Base-by-base conservation (phyloP, 768 basidiomycete species). In the Pisolithus microcarpus region DNA sequence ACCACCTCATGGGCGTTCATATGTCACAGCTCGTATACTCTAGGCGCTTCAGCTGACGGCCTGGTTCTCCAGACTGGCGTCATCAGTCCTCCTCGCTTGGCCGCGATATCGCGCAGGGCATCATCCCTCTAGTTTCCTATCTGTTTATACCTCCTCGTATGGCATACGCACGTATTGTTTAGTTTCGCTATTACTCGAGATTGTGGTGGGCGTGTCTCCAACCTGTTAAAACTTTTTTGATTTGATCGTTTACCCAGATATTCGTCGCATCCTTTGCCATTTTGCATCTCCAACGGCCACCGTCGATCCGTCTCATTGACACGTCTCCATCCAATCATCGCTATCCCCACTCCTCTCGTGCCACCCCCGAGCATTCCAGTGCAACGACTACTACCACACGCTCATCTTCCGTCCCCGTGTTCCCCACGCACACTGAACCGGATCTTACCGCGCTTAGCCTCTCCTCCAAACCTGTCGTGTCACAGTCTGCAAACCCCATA, bases 281-380 rank as follows among this genome's bases (percentile, higher is more conserved):
- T 15, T 71, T 91, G 31, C 79, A 76, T 36, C 63, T 89, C 6
- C 82, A 84, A 52, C 81, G 77, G 16, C 85, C 88, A 1, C 86
- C 87, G 9, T 61, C 78, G 2, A 80, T 91, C 46, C 82, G 84
- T 40, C 78, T 91, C 23, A 75, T 88, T 42, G 77, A 85, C 59
- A 76, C 80, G 7, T 73, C 75, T 44, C 60, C 70, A 11, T 75
- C 77, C 52, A 67, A 58, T 44, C 62, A 62, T 46, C 57, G 62
- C 4, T 31, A 46, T 2, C 53, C 72, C 13, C 60, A 68, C 10
- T 66, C 66, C 18, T 57, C 62, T 46, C 73, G 75, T 37, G 63
- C 68, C 15, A 81, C 79, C 7, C 76, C 80, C 8, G 65, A 65
- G 45, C 37, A 51, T 26, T 56, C 60, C 40, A 36, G 18, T 15